Percentiles rank a stretch among this genome's conserved stretches.
phyloP scores from a whole-genome alignment of 768 basidiomycete genomes.

The Mycena metata region DNA sequence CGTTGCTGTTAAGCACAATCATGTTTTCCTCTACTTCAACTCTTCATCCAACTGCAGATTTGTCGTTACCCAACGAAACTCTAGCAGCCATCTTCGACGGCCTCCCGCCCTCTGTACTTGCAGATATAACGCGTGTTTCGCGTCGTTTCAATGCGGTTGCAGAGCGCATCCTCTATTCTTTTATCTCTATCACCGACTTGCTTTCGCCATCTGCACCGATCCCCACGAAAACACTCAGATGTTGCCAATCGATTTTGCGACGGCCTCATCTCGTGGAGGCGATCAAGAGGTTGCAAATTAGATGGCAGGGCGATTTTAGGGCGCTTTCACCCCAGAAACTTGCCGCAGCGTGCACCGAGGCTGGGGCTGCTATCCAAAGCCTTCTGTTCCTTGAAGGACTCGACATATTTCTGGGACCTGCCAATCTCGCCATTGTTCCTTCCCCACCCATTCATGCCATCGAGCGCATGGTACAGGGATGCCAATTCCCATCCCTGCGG shows the following conservation, averaged over 20 bases:
- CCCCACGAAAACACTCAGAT: conserved; percentile 60
- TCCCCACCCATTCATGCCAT: conserved; percentile 55
- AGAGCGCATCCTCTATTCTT: conserved; percentile 71
- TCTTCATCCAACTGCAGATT: conserved; percentile 33
- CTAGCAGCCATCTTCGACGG: conserved; percentile 62
- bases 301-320: conserved; percentile 65
- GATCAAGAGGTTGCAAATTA: conserved; percentile 62
- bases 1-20: neutral
- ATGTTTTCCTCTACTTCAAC: conserved; percentile 5
- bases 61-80: conserved; percentile 68
- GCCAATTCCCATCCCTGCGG: conserved; percentile 56
- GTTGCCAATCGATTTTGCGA: conserved; percentile 65
- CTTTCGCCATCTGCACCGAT: conserved; percentile 57
- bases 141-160: conserved; percentile 64
- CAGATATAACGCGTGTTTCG: conserved; percentile 60
- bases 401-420: conserved; percentile 66
- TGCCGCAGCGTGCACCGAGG: conserved; percentile 54
- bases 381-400: conserved; percentile 64
- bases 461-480: conserved; percentile 58
- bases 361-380: conserved; percentile 53
- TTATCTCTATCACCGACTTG: conserved; percentile 62
- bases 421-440: conserved; percentile 49
- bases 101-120: conserved; percentile 54
- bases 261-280: conserved; percentile 61
- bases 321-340: conserved; percentile 48